Base-by-base conservation (phyloP, 2,329 filamentous ascomycete genomes). In the Tolypocladium nubicola region DNA sequence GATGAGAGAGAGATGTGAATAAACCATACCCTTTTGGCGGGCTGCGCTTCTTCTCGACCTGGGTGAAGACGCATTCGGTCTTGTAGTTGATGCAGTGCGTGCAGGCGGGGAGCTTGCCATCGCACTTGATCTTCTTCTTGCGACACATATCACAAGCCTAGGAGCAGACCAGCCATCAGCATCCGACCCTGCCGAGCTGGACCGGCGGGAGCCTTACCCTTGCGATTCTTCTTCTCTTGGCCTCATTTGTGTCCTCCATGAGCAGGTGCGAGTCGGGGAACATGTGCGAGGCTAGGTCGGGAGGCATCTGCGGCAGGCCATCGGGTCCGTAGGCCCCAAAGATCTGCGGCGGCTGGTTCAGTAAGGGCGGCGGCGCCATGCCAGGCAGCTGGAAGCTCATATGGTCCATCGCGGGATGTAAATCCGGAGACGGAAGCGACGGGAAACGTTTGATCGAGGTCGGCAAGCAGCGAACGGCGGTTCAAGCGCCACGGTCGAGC, bases 51-150 rank as follows among this genome's bases (percentile, higher is more conserved):
- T 99, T 99, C 77, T 99, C 94, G 41, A 97, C 92, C 70, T 96
- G 91, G 0, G 94, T 97, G 70, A 97, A 97, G 65, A 96, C 84
- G 72, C 93, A 99, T 66, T 96, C 91, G 6, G 92, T 97, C 79
- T 97, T 97, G 79, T 97, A 97, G 72, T 97, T 97, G 71, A 88
- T 88, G 72, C 93, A 99, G 74, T 97, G 94, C 9, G 90, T 92
- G 74, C 94, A 99, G 60, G 91, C 86, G 41, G 94, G 93, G 74
- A 96, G 84, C 75, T 95, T 96, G 64, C 94, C 93, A 70, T 97
- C 94, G 73, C 93, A 97, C 76, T 97, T 97, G 75, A 97, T 94
- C 80, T 93, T 96, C 75, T 90, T 92, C 76, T 96, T 96, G 66
- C 92, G 83, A 71, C 93, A 97, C 91, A 96, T 95, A 66, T 96